These are phyloP conservation scores for Hymenotorrendiella dingleyae DNA, from an alignment of 2,329 filamentous ascomycete genomes.

Conservation along the genomic window DNA sequence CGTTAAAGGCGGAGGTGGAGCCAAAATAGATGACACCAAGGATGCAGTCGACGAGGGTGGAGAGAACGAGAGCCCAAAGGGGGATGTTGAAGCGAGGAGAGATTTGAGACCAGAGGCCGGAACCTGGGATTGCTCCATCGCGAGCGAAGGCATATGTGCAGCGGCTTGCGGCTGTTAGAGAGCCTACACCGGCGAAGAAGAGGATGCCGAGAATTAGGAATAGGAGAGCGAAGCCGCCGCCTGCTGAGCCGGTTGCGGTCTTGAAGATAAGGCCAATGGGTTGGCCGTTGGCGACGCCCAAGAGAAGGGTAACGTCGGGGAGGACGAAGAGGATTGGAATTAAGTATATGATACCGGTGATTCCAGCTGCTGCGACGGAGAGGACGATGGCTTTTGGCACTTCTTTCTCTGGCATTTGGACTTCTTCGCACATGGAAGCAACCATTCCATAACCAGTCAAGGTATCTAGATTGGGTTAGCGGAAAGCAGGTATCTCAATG, in stretches of 20 bases:
- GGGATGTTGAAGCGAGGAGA: slow-evolving; percentile 63
- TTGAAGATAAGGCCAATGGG: slow-evolving; percentile 46
- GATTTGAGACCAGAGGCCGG: slow-evolving; percentile 59
- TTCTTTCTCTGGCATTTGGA: slow-evolving; percentile 43
- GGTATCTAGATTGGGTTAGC: slow-evolving; percentile 40
- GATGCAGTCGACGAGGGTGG: slow-evolving; percentile 61
- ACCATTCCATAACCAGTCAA: slow-evolving; percentile 64
- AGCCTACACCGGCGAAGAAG: slow-evolving; percentile 47
- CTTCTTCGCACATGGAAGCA: slow-evolving; percentile 57
- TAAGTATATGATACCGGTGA: slow-evolving; percentile 46
- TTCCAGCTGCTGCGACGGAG: slow-evolving; percentile 42
- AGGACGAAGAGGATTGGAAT: slow-evolving; percentile 45
- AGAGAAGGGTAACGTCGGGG: slow-evolving; percentile 40
- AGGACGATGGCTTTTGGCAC: slow-evolving; percentile 42
- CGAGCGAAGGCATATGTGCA: slow-evolving; percentile 64
- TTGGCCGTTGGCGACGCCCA: slow-evolving; percentile 40
- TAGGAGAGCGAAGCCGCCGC: slow-evolving; percentile 41
- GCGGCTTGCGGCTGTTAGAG: slow-evolving; percentile 46
- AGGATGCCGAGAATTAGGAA: slow-evolving; percentile 44
- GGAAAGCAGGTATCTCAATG: neutral
- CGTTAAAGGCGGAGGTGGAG: slow-evolving; percentile 69
- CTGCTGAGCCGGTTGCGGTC: slow-evolving; percentile 42
- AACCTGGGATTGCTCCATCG: slow-evolving; percentile 62
- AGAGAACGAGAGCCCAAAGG: slow-evolving; percentile 62
- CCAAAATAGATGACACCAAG: slow-evolving; percentile 77